Conservation (phyloP, 1,139 yeast species). For the Candida glucosophila region DNA sequence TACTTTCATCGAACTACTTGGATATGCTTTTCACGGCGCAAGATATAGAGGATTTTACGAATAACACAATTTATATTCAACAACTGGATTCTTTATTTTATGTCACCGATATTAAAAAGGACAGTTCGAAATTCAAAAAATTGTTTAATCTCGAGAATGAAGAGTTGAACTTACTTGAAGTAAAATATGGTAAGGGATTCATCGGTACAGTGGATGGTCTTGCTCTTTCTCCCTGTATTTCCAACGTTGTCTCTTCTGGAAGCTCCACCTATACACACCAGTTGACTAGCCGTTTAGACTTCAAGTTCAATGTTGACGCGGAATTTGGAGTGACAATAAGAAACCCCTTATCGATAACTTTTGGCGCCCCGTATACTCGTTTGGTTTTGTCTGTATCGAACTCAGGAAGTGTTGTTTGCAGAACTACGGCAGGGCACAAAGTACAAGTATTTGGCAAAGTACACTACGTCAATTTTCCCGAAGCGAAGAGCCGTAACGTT, state of each 20-base stretch:
- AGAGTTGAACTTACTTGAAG: constrained; percentile 11
- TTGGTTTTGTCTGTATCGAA: constrained; percentile 7
- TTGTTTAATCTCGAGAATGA: constrained; percentile 2
- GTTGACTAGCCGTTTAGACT: too few species aligned
- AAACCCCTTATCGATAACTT: too few species aligned
- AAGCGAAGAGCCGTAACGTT: constrained; percentile 9
- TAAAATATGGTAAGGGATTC: constrained; percentile 10
- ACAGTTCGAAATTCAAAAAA: not conserved
- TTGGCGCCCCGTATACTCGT: constrained; percentile 7
- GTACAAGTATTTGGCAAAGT: constrained; percentile 12
- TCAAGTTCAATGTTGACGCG: too few species aligned
- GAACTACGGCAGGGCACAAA: constrained; percentile 9
- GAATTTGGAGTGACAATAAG: too few species aligned
- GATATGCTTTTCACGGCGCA: constrained; percentile 6
- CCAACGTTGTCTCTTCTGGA: constrained; percentile 10
- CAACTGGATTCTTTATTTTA: constrained; percentile 8
- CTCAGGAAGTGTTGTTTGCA: constrained; percentile 12
- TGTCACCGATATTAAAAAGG: constrained; percentile 8
- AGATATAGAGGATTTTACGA: constrained; percentile 7
- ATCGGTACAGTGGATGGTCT: constrained; percentile 3
- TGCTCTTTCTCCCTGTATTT: constrained; percentile 13
- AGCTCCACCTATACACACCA: constrained; percentile 13
- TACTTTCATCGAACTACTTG: constrained; percentile 12
- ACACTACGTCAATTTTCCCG: constrained; percentile 8
- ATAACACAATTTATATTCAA: constrained; percentile 8